phyloP scores from a whole-genome alignment of 768 basidiomycete species.

The Hypholoma sublateritium region DNA sequence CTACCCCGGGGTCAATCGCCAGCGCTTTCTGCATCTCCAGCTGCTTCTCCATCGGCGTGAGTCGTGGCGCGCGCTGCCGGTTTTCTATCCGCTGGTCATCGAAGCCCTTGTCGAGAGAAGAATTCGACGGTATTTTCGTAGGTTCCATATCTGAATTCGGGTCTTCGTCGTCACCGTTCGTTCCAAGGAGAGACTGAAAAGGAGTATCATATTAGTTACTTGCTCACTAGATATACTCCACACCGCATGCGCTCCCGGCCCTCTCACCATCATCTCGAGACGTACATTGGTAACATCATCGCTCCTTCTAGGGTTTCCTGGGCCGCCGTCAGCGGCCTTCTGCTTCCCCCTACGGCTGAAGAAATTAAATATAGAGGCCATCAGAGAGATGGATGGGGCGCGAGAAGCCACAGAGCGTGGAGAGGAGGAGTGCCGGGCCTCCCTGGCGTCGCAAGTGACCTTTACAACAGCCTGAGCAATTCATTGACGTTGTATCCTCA shows the following conservation, averaged over 20 bases:
- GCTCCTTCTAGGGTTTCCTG: background rate
- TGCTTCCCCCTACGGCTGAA: background rate
- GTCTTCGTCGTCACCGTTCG: background rate
- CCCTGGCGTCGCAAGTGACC: background rate
- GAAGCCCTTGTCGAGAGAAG: slow-evolving; percentile 26
- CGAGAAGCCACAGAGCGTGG: background rate
- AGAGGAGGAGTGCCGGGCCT: background rate
- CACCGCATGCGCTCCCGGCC: background rate
- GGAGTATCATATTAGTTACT: background rate
- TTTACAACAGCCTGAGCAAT: background rate
- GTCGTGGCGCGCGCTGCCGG: slow-evolving; percentile 12
- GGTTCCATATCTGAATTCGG: background rate
- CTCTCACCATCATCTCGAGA: slow-evolving; percentile 2
- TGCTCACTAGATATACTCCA: background rate
- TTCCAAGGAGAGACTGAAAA: slow-evolving; percentile 2
- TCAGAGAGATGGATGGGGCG: background rate
- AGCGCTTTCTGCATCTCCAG: slow-evolving; percentile 38
- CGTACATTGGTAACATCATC: slow-evolving; percentile 1
- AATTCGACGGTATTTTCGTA: background rate
- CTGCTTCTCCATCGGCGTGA: slow-evolving; percentile 39
- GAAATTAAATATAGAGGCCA: background rate
- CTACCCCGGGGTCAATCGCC: slow-evolving; percentile 42
- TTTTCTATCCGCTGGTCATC: slow-evolving; percentile 11
- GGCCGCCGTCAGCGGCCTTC: background rate
- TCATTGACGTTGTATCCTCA: background rate